A percentile compares a stretch with the other conserved stretches of the same genome.
phyloP scores from a whole-genome alignment of 2,329 filamentous ascomycete species.

The Conoideocrella luteorostrata region DNA sequence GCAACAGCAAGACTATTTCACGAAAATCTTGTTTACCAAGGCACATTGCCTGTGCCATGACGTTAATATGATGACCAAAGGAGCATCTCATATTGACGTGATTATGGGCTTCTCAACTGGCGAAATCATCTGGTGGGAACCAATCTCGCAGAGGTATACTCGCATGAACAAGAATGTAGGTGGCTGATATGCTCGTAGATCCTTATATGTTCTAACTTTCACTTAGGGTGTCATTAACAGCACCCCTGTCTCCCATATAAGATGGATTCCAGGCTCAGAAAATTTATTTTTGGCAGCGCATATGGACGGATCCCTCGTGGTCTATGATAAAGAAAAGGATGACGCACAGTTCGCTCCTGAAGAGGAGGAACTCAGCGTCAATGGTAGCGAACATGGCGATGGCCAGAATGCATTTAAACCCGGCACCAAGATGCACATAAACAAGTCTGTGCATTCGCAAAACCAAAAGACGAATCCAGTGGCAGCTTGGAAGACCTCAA shows the following conservation, averaged over 20 bases:
- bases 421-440: conserved; percentile 57
- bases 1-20: conserved; percentile 72
- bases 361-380: conserved; percentile 58
- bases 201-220: conserved; percentile 4
- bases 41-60: conserved; percentile 94
- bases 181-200: background rate
- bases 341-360: conserved; percentile 74
- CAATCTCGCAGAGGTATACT: conserved; percentile 90
- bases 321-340: conserved; percentile 97
- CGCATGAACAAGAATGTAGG: conserved; percentile 89
- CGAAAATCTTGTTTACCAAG: conserved; percentile 95
- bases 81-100: conserved; percentile 73
- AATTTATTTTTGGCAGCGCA: conserved; percentile 88
- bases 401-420: conserved; percentile 24
- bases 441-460: conserved; percentile 87
- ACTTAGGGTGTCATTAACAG: conserved; percentile 76
- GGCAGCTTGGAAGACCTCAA: conserved; percentile 85
- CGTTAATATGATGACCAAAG: conserved; percentile 78
- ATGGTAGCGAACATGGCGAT: conserved; percentile 43
- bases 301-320: conserved; percentile 82
- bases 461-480: conserved; percentile 93
- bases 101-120: conserved; percentile 94
- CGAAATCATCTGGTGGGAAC: conserved; percentile 98
- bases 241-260: conserved; percentile 78
- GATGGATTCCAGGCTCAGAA: conserved; percentile 91